Evolutionary conservation across 2,329 filamentous ascomycete species (phyloP).

Genomic region (Orbilia quercus): DNA sequence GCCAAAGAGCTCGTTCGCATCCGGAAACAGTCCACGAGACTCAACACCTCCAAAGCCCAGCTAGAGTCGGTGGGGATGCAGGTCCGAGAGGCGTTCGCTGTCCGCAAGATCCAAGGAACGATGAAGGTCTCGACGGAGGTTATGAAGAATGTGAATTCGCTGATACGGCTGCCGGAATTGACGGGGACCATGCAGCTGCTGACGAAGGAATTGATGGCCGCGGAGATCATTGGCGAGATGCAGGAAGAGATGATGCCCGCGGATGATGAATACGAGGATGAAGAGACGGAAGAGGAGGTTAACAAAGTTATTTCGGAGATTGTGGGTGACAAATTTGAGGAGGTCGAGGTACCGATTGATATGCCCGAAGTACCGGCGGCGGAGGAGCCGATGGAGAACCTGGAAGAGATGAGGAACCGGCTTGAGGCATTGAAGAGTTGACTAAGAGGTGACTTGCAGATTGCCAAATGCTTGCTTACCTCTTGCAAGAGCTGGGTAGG

Average conservation of each 20-base stretch:
- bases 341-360: constrained; percentile 70
- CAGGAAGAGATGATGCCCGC: constrained; percentile 84
- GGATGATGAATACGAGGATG: constrained; percentile 77
- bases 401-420: constrained; percentile 92
- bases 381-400: constrained; percentile 73
- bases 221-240: constrained; percentile 98
- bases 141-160: constrained; percentile 94
- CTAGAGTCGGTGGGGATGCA: constrained; percentile 95
- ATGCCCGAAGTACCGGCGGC: constrained; percentile 67
- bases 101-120: constrained; percentile 94
- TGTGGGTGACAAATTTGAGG: constrained; percentile 81
- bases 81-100: constrained; percentile 93
- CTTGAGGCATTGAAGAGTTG: constrained; percentile 91
- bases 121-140: constrained; percentile 87
- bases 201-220: constrained; percentile 87
- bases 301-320: constrained; percentile 94
- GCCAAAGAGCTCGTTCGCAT: constrained; percentile 86
- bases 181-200: constrained; percentile 90
- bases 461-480: too few relatives aligned
- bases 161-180: constrained; percentile 86
- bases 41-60: constrained; percentile 90
- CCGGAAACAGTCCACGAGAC: constrained; percentile 77
- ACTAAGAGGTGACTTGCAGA: neutral
- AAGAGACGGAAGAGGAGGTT: constrained; percentile 81
- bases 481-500: neutral